These are phyloP conservation scores for Citrus hindsii DNA, from an alignment of 345 rosid genomes.

Conservation along the genomic window DNA sequence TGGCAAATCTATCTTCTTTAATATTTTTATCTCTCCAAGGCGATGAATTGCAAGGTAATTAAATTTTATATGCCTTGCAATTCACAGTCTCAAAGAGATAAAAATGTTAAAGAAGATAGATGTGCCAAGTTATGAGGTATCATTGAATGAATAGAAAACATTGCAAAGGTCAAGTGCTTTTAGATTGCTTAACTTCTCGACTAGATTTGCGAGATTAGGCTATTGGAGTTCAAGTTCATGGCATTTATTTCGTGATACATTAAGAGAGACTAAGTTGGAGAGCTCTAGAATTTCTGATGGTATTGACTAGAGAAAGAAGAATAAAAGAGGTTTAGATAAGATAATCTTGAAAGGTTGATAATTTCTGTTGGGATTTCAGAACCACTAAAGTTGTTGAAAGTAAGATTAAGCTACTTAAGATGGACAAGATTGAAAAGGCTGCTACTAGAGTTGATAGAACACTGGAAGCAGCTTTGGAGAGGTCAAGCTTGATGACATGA, in stretches of 20 bases:
- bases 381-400: neutral
- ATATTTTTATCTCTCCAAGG: neutral
- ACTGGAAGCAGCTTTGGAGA: no score
- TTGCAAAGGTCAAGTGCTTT: neutral
- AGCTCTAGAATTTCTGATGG: neutral
- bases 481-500: neutral
- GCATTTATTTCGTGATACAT: neutral
- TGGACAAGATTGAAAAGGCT: neutral
- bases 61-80: neutral
- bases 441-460: no score
- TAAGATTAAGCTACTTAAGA: neutral
- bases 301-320: neutral
- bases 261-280: neutral
- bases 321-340: neutral
- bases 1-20: neutral
- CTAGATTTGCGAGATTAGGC: neutral
- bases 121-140: neutral
- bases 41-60: neutral
- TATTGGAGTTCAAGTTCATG: neutral
- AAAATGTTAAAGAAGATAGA: neutral
- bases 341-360: neutral
- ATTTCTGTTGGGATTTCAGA: neutral
- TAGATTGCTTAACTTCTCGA: conserved; percentile 2
- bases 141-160: neutral
- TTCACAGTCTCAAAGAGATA: neutral